phyloP scores from a whole-genome alignment of 1,284 basidiomycete genomes.

The Puccinia novopanici region DNA sequence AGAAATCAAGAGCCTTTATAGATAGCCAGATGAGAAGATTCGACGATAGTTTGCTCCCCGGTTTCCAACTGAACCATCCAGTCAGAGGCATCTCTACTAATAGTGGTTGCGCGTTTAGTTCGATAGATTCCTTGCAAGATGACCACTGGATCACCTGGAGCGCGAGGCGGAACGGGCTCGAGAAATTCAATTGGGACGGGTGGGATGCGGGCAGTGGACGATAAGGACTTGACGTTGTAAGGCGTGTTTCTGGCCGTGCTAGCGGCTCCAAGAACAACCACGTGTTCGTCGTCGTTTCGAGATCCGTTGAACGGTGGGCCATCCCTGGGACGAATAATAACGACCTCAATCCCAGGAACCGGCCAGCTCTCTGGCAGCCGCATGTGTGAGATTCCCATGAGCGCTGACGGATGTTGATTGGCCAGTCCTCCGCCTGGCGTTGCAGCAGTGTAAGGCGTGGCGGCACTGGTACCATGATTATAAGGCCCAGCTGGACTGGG shows the following conservation, averaged over 20 bases:
- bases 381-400: slow-evolving; percentile 52
- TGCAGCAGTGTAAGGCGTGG: slow-evolving; percentile 53
- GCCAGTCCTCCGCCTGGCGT: slow-evolving; percentile 51
- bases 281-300: slow-evolving; percentile 51
- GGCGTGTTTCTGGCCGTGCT: background rate
- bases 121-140: slow-evolving; percentile 53
- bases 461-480: slow-evolving; percentile 53
- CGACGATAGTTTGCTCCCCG: slow-evolving; percentile 50
- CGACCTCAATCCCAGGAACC: slow-evolving; percentile 40
- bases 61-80: slow-evolving; percentile 54
- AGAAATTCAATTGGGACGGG: slow-evolving; percentile 39
- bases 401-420: slow-evolving; percentile 39
- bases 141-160: slow-evolving; percentile 37
- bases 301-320: slow-evolving; percentile 51
- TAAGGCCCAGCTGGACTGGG: slow-evolving; percentile 60
- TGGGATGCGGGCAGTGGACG: background rate
- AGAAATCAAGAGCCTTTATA: slow-evolving; percentile 36
- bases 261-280: slow-evolving; percentile 48
- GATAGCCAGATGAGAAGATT: slow-evolving; percentile 47
- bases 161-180: slow-evolving; percentile 45
- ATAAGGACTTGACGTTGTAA: background rate
- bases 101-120: slow-evolving; percentile 51
- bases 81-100: slow-evolving; percentile 53
- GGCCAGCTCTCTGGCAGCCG: slow-evolving; percentile 46
- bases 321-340: slow-evolving; percentile 37